phyloP scores from a whole-genome alignment of 2,329 filamentous ascomycete genomes.

The Claviceps monticola region DNA sequence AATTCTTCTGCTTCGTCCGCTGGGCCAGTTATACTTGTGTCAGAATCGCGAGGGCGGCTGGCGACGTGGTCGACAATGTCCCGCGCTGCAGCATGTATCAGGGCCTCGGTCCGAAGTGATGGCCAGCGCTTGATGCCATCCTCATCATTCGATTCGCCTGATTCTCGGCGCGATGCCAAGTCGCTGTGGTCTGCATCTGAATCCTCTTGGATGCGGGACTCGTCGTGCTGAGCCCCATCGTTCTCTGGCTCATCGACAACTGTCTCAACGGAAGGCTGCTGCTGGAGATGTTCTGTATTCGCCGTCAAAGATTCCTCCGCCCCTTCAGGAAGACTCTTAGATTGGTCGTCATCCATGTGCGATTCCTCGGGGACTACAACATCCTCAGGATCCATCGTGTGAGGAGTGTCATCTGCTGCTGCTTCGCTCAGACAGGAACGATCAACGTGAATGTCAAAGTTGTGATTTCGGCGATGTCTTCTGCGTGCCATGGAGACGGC shows the following conservation, averaged over 20 bases:
- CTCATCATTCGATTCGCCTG: conserved; percentile 10
- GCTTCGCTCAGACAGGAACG: conserved; percentile 25
- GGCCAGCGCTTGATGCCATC: conserved; percentile 19
- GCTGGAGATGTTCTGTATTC: not conserved
- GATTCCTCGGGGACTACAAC: not conserved
- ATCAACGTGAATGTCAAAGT: conserved; percentile 37
- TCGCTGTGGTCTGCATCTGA: not conserved
- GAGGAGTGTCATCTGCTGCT: conserved; percentile 5
- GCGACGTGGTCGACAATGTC: conserved; percentile 30
- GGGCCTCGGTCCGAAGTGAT: conserved; percentile 33
- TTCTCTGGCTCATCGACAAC: conserved; percentile 2
- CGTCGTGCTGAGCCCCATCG: not conserved
- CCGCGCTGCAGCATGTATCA: conserved; percentile 38
- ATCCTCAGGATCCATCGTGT: conserved; percentile 4
- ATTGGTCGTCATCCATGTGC: not conserved
- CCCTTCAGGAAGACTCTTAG: not conserved
- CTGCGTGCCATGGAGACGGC: conserved; percentile 12
- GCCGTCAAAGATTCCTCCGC: not conserved
- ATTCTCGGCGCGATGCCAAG: conserved; percentile 6
- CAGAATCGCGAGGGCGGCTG: conserved; percentile 14
- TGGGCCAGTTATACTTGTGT: conserved; percentile 11
- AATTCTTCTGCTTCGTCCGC: conserved; percentile 8
- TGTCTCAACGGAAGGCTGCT: conserved; percentile 1
- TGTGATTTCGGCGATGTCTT: conserved; percentile 19
- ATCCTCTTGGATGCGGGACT: not conserved